These are phyloP conservation scores for Russula virescens DNA, from an alignment of 768 basidiomycete genomes.

Conservation along the genomic window DNA sequence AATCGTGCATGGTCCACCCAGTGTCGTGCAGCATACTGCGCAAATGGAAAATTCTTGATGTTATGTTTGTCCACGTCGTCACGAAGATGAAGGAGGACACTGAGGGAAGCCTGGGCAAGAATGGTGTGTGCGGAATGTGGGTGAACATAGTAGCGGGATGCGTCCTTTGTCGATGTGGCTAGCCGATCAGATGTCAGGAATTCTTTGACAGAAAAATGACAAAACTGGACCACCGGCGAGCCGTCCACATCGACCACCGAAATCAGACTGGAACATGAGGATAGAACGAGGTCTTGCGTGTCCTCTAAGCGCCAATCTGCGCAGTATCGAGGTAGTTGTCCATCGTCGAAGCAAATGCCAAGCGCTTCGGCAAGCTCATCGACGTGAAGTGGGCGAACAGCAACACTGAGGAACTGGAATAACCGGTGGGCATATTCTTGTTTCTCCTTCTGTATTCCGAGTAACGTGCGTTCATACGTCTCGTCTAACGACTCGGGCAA, in stretches of 20 bases:
- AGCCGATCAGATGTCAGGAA: conserved; percentile 5
- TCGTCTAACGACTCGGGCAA: conserved; percentile 1
- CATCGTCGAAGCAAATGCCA: not conserved
- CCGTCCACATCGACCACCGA: not conserved
- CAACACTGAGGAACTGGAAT: conserved; percentile 2
- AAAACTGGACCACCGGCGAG: not conserved
- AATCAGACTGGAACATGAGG: conserved; percentile 2
- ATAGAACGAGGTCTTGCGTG: not conserved
- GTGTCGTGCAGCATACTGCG: not conserved
- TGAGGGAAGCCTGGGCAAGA: conserved; percentile 3
- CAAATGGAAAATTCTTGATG: not conserved
- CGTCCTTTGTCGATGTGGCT: not conserved
- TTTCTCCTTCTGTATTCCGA: not conserved
- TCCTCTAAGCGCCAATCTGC: not conserved
- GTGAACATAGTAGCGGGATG: not conserved
- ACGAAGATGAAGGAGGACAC: not conserved
- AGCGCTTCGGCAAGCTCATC: conserved; percentile 12
- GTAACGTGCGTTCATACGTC: not conserved
- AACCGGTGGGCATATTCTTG: not conserved
- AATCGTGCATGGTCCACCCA: conserved; percentile 4
- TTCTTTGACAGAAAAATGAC: conserved; percentile 10
- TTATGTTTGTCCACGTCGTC: not conserved
- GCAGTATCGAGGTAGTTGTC: not conserved
- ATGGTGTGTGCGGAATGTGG: not conserved
- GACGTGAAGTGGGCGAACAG: conserved; percentile 4